A percentile compares a stretch with the other conserved stretches of the same genome.
Evolutionary conservation across 1,139 yeast genomes (phyloP).

Genomic region (Eremothecium sinecaudum): DNA sequence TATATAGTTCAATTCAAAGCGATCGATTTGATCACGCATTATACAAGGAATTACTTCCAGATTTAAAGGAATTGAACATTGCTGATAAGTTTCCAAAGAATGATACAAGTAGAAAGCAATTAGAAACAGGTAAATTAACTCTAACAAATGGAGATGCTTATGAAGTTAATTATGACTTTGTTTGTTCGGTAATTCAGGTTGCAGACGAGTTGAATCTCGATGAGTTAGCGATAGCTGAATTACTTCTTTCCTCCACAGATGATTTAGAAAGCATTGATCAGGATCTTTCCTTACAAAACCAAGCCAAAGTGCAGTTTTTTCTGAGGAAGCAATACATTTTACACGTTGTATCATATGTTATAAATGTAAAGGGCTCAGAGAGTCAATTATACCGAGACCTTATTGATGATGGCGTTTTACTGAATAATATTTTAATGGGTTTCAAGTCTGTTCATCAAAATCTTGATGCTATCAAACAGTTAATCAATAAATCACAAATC

Average conservation of each 20-base stretch:
- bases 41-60: constrained; percentile 20
- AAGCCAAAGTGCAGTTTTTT: constrained; percentile 64
- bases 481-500: constrained; percentile 57
- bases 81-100: constrained; percentile 32
- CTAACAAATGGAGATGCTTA: constrained; percentile 42
- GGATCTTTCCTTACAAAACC: constrained; percentile 52
- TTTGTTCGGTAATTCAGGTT: constrained; percentile 39
- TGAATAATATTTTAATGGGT: constrained; percentile 40
- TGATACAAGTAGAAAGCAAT: constrained; percentile 42
- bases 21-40: constrained; percentile 17
- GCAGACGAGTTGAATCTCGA: constrained; percentile 66
- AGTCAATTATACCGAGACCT: constrained; percentile 22
- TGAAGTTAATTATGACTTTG: constrained; percentile 45
- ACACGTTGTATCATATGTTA: constrained; percentile 55
- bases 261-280: constrained; percentile 40
- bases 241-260: constrained; percentile 30
- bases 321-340: constrained; percentile 61
- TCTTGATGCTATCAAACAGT: constrained; percentile 47
- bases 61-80: constrained; percentile 23
- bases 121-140: constrained; percentile 46
- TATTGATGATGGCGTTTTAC: constrained; percentile 25
- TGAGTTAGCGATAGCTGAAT: constrained; percentile 53
- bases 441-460: constrained; percentile 51
- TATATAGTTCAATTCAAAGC: constrained; percentile 25
- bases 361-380: constrained; percentile 29